These are phyloP conservation scores for Hypoxylon sp. DNA, from an alignment of 2,329 filamentous ascomycete genomes.

Conservation along the genomic window DNA sequence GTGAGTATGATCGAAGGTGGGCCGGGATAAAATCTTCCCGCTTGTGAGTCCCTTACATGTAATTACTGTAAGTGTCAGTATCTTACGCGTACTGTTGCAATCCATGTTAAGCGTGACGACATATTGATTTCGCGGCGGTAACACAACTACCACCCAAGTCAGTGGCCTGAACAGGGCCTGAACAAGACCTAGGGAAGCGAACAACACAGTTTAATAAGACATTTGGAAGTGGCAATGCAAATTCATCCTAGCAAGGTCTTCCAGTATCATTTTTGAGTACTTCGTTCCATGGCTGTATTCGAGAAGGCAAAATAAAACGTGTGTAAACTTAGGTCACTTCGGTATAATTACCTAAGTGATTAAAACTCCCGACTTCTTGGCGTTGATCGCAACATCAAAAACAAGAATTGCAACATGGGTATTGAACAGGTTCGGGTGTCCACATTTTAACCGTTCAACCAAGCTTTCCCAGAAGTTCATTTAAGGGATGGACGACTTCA, in stretches of 20 bases:
- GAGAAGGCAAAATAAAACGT: slow-evolving; percentile 8
- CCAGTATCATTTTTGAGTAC: not conserved
- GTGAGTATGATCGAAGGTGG: not conserved
- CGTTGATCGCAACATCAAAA: slow-evolving; percentile 13
- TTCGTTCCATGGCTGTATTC: not conserved
- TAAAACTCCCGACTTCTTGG: too few species aligned
- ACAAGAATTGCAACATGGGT: slow-evolving; percentile 10
- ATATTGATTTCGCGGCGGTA: slow-evolving; percentile 2
- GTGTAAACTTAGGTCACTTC: not conserved
- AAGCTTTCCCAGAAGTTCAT: not conserved
- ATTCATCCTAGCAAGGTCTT: not conserved
- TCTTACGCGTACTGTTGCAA: slow-evolving; percentile 34
- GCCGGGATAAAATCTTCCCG: not conserved
- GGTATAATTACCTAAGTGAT: not conserved
- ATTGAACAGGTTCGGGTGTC: slow-evolving; percentile 6
- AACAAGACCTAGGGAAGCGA: not conserved
- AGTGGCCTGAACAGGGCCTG: not conserved
- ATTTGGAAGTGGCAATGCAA: not conserved
- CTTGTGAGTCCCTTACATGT: too few species aligned
- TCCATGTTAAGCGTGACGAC: slow-evolving; percentile 21
- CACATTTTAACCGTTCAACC: slow-evolving; percentile 9
- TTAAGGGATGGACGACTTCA: not conserved
- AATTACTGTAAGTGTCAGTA: not conserved
- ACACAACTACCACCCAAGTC: not conserved
- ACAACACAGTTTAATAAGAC: not conserved